These are phyloP conservation scores for Gyrodon lividus DNA, from an alignment of 768 basidiomycete genomes.

Conservation along the genomic window DNA sequence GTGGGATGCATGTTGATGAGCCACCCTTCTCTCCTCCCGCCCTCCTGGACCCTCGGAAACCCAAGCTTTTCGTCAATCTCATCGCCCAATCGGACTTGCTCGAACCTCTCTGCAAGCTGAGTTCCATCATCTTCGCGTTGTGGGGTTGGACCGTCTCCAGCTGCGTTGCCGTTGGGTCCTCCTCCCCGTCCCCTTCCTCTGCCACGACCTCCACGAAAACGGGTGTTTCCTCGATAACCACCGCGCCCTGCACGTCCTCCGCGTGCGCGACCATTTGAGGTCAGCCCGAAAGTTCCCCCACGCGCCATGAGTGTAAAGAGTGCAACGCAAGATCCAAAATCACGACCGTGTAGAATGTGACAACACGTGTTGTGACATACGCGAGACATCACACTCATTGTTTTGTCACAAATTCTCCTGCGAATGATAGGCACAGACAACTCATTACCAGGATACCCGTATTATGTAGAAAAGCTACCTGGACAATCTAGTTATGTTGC, in stretches of 20 bases:
- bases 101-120: conserved; percentile 81
- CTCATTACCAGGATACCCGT: too few species aligned
- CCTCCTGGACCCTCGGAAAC: conserved; percentile 79
- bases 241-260: conserved; percentile 43
- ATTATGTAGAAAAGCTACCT: too few species aligned
- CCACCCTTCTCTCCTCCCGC: conserved; percentile 82
- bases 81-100: conserved; percentile 70
- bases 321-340: neutral
- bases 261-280: conserved; percentile 42
- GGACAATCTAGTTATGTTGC: too few species aligned
- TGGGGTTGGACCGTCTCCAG: conserved; percentile 49
- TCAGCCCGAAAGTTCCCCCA: conserved; percentile 54
- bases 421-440: too few species aligned
- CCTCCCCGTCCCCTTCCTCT: conserved; percentile 43
- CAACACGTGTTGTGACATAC: conserved; percentile 25
- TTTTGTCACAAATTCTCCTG: conserved; percentile 6
- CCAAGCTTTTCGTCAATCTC: conserved; percentile 95
- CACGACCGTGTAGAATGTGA: conserved; percentile 6
- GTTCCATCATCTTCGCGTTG: conserved; percentile 90
- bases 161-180: conserved; percentile 29
- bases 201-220: conserved; percentile 49
- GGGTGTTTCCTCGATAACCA: conserved; percentile 28
- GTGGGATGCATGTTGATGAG: conserved; percentile 99
- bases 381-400: conserved; percentile 21
- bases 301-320: conserved; percentile 35